Evolutionary conservation across 1,284 basidiomycete genomes (phyloP).

Genomic region (Chalciporus sp.): DNA sequence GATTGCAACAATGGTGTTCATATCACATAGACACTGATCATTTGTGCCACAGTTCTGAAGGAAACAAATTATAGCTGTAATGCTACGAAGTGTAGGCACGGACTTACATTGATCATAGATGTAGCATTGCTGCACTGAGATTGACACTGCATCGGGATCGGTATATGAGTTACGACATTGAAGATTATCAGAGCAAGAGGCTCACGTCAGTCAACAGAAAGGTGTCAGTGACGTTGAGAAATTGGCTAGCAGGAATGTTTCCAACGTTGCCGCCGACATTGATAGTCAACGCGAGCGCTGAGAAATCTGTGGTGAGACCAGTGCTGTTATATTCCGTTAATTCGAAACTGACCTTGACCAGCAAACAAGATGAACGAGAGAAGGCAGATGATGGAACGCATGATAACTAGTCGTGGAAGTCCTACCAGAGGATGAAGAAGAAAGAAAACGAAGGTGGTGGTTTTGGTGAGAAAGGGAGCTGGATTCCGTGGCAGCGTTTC

Average conservation of each 20-base stretch:
- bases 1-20: slow-evolving; percentile 42
- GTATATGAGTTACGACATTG: not conserved
- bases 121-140: slow-evolving; percentile 41
- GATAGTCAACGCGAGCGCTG: slow-evolving; percentile 55
- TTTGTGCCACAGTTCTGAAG: slow-evolving; percentile 34
- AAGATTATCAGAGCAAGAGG: slow-evolving; percentile 1
- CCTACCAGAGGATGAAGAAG: slow-evolving; percentile 18
- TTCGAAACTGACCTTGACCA: slow-evolving; percentile 49
- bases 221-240: slow-evolving; percentile 47
- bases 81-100: not conserved
- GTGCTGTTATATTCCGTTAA: not conserved
- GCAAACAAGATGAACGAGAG: slow-evolving; percentile 45
- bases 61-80: not conserved
- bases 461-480: slow-evolving; percentile 3
- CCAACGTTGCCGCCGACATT: slow-evolving; percentile 40
- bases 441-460: not conserved
- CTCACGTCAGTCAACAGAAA: slow-evolving; percentile 45
- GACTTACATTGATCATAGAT: slow-evolving; percentile 42
- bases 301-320: not conserved
- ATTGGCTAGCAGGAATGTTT: slow-evolving; percentile 44
- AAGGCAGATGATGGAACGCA: slow-evolving; percentile 35
- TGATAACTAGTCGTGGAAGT: slow-evolving; percentile 10
- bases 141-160: slow-evolving; percentile 47
- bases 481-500: not conserved
- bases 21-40: slow-evolving; percentile 54